Conservation (phyloP, 2,329 filamentous ascomycete species). For the Penicillium sp. region DNA sequence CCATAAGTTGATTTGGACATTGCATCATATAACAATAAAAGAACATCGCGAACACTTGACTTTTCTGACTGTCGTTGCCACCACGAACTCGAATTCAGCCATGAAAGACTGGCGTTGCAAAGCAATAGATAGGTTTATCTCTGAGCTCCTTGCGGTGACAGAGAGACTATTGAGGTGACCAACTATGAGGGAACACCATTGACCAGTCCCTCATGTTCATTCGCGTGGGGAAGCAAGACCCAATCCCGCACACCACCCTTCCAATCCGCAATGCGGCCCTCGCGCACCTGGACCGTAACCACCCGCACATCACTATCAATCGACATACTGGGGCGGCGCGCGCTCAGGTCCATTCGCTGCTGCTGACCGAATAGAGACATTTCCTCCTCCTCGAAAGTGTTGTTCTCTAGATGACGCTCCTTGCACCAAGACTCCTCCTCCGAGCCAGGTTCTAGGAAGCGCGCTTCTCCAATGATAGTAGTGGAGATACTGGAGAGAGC, state of each 20-base stretch:
- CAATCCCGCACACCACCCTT: constrained; percentile 91
- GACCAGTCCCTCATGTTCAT: constrained; percentile 22
- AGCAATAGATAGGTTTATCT: neutral
- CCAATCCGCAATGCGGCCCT: constrained; percentile 89
- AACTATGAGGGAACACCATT: constrained; percentile 29
- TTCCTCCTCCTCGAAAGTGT: constrained; percentile 71
- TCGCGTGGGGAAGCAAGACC: constrained; percentile 42
- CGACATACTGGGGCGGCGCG: constrained; percentile 57
- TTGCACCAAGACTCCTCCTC: constrained; percentile 85
- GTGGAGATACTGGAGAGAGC: constrained; percentile 85
- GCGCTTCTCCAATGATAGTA: constrained; percentile 87
- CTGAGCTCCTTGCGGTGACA: neutral
- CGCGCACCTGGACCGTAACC: constrained; percentile 78
- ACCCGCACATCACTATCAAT: constrained; percentile 77
- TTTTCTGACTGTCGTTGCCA: neutral
- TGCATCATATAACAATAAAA: neutral
- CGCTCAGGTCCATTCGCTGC: constrained; percentile 29
- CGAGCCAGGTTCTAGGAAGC: constrained; percentile 68
- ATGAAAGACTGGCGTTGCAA: neutral
- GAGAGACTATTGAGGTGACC: neutral
- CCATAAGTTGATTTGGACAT: neutral
- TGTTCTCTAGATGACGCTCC: constrained; percentile 82
- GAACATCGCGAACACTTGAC: neutral
- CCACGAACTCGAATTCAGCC: neutral
- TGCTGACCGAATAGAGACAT: constrained; percentile 44